Conservation (phyloP, 116 monocot species). For the Cymodocea nodosa region DNA sequence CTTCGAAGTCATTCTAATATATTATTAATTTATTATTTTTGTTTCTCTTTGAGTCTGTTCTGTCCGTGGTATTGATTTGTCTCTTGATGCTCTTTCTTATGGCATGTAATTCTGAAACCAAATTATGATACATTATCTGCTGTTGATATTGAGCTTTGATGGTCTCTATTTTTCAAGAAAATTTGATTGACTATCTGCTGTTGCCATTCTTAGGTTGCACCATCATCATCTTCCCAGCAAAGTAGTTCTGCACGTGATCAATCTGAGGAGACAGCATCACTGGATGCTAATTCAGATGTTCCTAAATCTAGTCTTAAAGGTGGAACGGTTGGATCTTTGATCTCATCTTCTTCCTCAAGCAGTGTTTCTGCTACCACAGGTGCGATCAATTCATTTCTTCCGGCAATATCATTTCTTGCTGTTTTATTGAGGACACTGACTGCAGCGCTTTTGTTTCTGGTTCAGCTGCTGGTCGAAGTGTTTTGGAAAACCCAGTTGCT, state of each 20-base stretch:
- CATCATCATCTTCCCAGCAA: constrained; percentile 23
- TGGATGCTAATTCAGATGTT: constrained; percentile 42
- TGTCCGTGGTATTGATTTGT: no score
- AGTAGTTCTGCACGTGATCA: constrained; percentile 37
- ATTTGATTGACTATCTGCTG: neutral
- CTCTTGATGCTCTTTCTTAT: no score
- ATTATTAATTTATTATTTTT: no score
- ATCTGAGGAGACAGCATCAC: constrained; percentile 53
- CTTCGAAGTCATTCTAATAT: no score
- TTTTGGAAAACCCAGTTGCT: constrained; percentile 29
- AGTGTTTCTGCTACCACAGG: constrained; percentile 13
- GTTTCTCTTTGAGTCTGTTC: no score
- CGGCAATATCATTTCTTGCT: constrained; percentile 17
- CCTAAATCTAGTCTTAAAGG: constrained; percentile 21
- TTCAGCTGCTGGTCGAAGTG: constrained; percentile 25
- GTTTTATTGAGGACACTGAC: constrained; percentile 30
- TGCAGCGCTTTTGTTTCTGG: constrained; percentile 38
- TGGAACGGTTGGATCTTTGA: constrained; percentile 15
- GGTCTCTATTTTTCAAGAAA: neutral
- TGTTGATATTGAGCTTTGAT: neutral
- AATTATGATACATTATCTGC: neutral
- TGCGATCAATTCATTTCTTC: constrained; percentile 17
- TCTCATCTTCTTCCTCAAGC: constrained; percentile 22
- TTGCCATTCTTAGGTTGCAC: constrained; percentile 19
- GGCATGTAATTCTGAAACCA: no score